Evolutionary conservation across 257 asterid genomes (phyloP).

Genomic region (Avicennia marina): DNA sequence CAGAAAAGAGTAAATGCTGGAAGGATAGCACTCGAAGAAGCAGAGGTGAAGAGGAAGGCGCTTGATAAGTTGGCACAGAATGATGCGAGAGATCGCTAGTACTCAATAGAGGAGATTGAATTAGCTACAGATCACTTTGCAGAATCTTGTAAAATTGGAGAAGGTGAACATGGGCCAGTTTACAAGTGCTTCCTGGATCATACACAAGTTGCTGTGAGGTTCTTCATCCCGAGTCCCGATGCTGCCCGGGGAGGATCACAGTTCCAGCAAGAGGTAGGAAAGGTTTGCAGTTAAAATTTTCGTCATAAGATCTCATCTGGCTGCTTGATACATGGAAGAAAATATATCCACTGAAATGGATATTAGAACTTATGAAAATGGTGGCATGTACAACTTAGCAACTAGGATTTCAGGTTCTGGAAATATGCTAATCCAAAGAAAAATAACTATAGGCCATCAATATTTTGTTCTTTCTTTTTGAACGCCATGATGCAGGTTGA

Average conservation of each 20-base stretch:
- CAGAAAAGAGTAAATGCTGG: slow-evolving; percentile 76
- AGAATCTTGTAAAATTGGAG: slow-evolving; percentile 66
- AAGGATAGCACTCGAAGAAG: slow-evolving; percentile 59
- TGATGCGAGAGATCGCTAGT: slow-evolving; percentile 70
- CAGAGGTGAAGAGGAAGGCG: slow-evolving; percentile 70
- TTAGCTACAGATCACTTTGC: slow-evolving; percentile 70
- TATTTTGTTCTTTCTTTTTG: background rate
- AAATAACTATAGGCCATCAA: too few relatives aligned
- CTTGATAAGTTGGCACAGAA: slow-evolving; percentile 45
- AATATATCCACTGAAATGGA: background rate
- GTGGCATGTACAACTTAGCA: too few relatives aligned
- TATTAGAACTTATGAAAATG: too few relatives aligned
- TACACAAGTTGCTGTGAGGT: slow-evolving; percentile 82
- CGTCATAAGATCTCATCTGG: background rate
- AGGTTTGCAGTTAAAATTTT: too few relatives aligned
- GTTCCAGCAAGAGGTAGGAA: slow-evolving; percentile 85
- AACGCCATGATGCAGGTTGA: slow-evolving; percentile 68
- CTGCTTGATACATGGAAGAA: background rate
- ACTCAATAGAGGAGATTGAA: slow-evolving; percentile 80
- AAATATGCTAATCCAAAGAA: slow-evolving; percentile 1
- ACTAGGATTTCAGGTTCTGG: background rate
- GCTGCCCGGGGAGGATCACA: slow-evolving; percentile 96
- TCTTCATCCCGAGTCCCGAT: slow-evolving; percentile 92
- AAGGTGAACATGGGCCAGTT: slow-evolving; percentile 97
- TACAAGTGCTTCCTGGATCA: slow-evolving; percentile 72